phyloP scores from a whole-genome alignment of 1,139 yeast species.

The Pichia kudriavzevii region DNA sequence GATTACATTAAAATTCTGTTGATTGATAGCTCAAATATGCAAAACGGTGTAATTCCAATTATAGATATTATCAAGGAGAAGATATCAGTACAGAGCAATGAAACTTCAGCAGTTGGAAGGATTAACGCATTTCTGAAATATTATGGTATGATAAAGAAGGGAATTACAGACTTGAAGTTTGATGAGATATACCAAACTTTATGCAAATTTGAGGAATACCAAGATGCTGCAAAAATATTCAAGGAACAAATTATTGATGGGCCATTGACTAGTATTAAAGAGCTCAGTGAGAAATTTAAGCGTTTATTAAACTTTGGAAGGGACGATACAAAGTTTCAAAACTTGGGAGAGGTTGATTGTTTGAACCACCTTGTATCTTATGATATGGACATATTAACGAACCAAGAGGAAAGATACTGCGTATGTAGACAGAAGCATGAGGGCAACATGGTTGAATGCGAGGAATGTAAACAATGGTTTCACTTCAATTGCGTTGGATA shows the following conservation, averaged over 20 bases:
- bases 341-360: constrained; percentile 6
- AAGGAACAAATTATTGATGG: constrained; percentile 8
- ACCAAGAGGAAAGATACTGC: constrained; percentile 39
- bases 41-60: constrained; percentile 1
- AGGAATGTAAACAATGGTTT: constrained; percentile 73
- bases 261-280: constrained; percentile 1
- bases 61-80: constrained; percentile 6
- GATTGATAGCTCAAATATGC: constrained; percentile 3
- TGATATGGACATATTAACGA: constrained; percentile 9
- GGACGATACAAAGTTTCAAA: constrained; percentile 6
- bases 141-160: constrained; percentile 3
- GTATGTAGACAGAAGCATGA: constrained; percentile 59
- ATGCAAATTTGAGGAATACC: constrained; percentile 5
- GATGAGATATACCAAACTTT: constrained; percentile 2
- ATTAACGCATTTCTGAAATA: constrained; percentile 4
- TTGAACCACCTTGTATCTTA: constrained; percentile 7
- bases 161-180: constrained; percentile 1
- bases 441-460: constrained; percentile 76
- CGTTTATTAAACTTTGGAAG: constrained; percentile 4
- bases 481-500: constrained; percentile 59
- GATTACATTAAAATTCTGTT: constrained; percentile 1
- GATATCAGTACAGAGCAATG: neutral
- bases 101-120: neutral
- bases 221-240: constrained; percentile 3
- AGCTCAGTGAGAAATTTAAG: constrained; percentile 2